phyloP scores from a whole-genome alignment of 768 basidiomycete species.

The Gymnopilus dilepis region DNA sequence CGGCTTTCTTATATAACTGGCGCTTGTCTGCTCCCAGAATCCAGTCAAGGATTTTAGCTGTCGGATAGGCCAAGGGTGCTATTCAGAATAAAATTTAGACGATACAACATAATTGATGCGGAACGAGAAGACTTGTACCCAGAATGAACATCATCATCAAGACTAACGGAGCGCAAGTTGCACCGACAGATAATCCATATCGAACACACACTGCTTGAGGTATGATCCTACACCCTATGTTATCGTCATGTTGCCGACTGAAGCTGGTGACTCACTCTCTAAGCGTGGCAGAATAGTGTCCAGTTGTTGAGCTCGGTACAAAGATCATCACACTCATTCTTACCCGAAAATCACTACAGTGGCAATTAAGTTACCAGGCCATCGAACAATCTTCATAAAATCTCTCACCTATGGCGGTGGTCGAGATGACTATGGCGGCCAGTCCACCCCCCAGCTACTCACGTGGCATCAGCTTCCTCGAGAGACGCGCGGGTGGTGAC shows the following conservation, averaged over 20 bases:
- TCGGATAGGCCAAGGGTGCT: conserved; percentile 85
- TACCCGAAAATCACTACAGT: conserved; percentile 79
- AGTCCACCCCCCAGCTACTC: conserved; percentile 70
- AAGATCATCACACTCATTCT: conserved; percentile 30
- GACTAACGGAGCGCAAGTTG: conserved; percentile 78
- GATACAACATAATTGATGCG: background rate
- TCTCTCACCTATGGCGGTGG: conserved; percentile 64
- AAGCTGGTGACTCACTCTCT: background rate
- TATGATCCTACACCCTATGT: conserved; percentile 47
- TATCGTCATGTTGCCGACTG: background rate
- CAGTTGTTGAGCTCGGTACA: no score
- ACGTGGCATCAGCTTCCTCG: background rate
- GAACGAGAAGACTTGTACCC: conserved; percentile 46
- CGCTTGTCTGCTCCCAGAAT: conserved; percentile 77
- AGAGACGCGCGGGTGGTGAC: no score
- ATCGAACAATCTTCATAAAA: no score
- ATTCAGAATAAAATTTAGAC: conserved; percentile 24
- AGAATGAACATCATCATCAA: conserved; percentile 72
- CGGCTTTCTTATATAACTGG: conserved; percentile 82
- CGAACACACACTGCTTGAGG: conserved; percentile 79
- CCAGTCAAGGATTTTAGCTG: conserved; percentile 80
- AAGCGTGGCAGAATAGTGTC: no score
- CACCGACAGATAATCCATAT: conserved; percentile 82
- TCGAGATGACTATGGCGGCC: conserved; percentile 78
- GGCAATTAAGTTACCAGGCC: background rate